Percentiles rank a stretch among this genome's conserved stretches.
phyloP scores from a whole-genome alignment of 306 rosid genomes.

The Calophaca sinica region DNA sequence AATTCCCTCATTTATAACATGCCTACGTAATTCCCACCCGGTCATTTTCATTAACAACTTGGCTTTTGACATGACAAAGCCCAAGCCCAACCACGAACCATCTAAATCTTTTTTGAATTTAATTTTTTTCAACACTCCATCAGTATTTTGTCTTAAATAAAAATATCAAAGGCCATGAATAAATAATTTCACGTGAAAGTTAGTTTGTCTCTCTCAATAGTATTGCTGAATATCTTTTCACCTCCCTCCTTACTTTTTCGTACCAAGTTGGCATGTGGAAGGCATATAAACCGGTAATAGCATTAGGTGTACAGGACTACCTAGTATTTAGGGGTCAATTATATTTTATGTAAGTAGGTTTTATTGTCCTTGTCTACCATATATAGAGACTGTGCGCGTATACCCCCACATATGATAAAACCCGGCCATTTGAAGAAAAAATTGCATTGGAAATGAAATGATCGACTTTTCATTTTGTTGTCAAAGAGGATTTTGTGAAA shows the following conservation, averaged over 20 bases:
- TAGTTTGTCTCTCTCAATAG: constrained; percentile 38
- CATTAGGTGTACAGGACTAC: constrained; percentile 35
- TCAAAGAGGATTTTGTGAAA: constrained; percentile 40
- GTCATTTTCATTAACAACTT: constrained; percentile 37
- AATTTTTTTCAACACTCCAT: no score
- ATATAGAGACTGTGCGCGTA: constrained; percentile 7
- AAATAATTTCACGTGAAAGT: constrained; percentile 23
- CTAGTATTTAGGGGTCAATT: constrained; percentile 40
- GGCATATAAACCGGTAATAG: constrained; percentile 17
- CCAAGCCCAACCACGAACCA: neutral
- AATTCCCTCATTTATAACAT: no score
- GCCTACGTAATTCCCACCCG: no score
- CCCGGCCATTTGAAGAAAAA: constrained; percentile 1
- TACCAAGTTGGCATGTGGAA: constrained; percentile 25
- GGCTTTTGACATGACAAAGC: constrained; percentile 8
- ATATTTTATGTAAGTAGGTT: constrained; percentile 31
- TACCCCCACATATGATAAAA: constrained; percentile 31
- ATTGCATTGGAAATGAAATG: constrained; percentile 50
- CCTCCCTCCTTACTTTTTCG: neutral
- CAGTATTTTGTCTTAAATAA: neutral
- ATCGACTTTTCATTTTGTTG: constrained; percentile 33
- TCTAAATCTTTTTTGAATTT: neutral
- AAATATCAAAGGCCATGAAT: no score
- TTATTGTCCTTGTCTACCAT: constrained; percentile 39
- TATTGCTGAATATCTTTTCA: neutral